Base-by-base conservation (phyloP, 352 stramenopile species). In the Blastocystis sp. region DNA sequence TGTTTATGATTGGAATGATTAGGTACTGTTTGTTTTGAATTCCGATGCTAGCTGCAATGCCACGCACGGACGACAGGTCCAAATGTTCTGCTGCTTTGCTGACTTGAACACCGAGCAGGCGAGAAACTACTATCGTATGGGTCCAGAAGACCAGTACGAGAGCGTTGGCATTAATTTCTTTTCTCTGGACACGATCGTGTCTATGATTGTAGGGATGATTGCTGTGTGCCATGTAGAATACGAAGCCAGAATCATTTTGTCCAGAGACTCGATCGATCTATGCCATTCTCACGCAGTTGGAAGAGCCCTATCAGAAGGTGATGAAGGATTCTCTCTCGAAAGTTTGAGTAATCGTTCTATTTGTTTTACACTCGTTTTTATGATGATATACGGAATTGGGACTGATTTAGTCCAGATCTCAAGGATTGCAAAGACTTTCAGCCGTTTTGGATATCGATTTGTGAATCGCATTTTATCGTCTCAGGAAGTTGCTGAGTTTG, bases 311-410 rank as follows among this genome's bases (percentile, higher is more conserved):
- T 56, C 37, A 39, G 18, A 53, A 47, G 50, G 23, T 23, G n/a
- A 39, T 37, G 50, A 29, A 54, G 11, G 50, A 59, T 59, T n/a
- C 3, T 59, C 20, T 13, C 50, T 59, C 11, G 0, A 37, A 6
- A 29, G 7, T n/a, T 77, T 77, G 43, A 18, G 39, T 77, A 23
- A 56, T 77, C 39, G 50, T 3, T 53, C 20, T 77, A 9, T 77
- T 77, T 53, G 66, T 77, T 77, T 1, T n/a, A 61, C n/a, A 61
- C 50, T n/a, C n/a, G 39, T 53, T 77, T 54, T 23, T 61, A 53
- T 15, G 1, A 84, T 84, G 73, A 84, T 84, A n/a, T 66, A 68
- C 26, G 73, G 73, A 15, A 84, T 84, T 37, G 73, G 73, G 43
- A 84, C 73, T 15, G 73, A 84, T 29, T 50, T 84, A 39, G 73